Base-by-base conservation (phyloP, 208 protist genomes). In the Leishmania mexicana region DNA sequence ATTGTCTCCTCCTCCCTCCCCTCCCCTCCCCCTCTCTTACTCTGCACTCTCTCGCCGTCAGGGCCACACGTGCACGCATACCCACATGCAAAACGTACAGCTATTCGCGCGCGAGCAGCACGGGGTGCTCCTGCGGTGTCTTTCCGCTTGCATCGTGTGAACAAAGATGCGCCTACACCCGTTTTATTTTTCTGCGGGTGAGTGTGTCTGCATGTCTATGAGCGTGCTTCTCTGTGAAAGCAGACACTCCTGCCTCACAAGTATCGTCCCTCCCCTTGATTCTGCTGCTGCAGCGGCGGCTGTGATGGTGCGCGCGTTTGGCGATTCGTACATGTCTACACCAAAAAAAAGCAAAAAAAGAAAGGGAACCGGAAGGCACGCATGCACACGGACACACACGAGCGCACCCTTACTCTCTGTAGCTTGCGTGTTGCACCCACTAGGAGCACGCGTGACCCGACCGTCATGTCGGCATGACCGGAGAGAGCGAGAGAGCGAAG, bases 51-150 rank as follows among this genome's bases (percentile, higher is more conserved):
- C 17, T n/a, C 28, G 57, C 5, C 28, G 0, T 62, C 24, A 31
- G 24, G 6, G 57, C 24, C 57, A 13, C 64, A 21, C 11, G 35
- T 19, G 13, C 64, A 2, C 35, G 28, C 64, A 21, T 21, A 13
- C 64, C 8, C 60, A 7, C 60, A 8, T 28, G 11, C 64, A 35
- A 65, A 38, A 17, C 21, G 5, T 35, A 10, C 28, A 65, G n/a
- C 64, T 35, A n/a, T 42, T 31, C 71, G 85, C 87, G 84, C 74
- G 51, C 15, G 51, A 73, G 38, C 38, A 15, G 13, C n/a, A 73
- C 8, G 1, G 15, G 15, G 17, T 0, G 13, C 8, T 19, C 24
- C 51, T 67, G 11, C 53, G n/a, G 3, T 73, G 10, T 53, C 38
- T 35, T 73, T 73, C 17, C 35, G 3, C 15, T 15, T 15, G 15